phyloP scores from a whole-genome alignment of 768 basidiomycete species.

The Lactifluus rugatus region DNA sequence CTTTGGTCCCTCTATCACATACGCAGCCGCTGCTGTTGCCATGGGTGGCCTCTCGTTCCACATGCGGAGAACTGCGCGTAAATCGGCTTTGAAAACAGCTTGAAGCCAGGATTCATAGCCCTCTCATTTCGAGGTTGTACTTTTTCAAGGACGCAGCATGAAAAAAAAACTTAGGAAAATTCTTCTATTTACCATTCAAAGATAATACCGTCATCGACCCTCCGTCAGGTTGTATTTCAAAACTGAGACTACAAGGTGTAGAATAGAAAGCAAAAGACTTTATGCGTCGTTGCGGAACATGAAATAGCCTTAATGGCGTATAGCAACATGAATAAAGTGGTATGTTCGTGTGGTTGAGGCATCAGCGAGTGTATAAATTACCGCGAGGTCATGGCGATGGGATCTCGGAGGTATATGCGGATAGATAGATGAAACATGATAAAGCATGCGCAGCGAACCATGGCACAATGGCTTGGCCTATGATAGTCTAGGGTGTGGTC shows the following conservation, averaged over 20 bases:
- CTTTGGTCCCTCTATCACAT: constrained; percentile 74
- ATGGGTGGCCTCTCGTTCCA: constrained; percentile 50
- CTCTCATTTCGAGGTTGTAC: neutral
- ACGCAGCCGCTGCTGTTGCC: constrained; percentile 48
- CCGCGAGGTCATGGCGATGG: neutral
- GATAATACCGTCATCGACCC: neutral
- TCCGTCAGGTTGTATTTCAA: neutral
- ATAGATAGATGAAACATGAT: constrained; percentile 19
- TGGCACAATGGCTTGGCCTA: neutral
- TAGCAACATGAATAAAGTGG: constrained; percentile 18
- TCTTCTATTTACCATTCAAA: neutral
- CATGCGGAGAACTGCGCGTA: constrained; percentile 39
- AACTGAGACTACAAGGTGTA: neutral
- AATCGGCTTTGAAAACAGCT: constrained; percentile 24
- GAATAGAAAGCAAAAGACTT: neutral
- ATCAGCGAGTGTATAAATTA: constrained; percentile 1
- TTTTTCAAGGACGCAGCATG: neutral
- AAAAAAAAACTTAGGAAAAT: neutral
- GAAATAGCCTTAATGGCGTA: constrained; percentile 22
- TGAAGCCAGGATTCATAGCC: neutral
- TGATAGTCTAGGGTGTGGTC: constrained; percentile 14
- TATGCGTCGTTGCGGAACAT: constrained; percentile 23
- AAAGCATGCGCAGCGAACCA: constrained; percentile 10
- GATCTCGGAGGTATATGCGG: constrained; percentile 8
- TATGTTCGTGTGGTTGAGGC: neutral